These are phyloP conservation scores for Fusarium tupiense DNA, from an alignment of 2,329 filamentous ascomycete species.

Conservation along the genomic window DNA sequence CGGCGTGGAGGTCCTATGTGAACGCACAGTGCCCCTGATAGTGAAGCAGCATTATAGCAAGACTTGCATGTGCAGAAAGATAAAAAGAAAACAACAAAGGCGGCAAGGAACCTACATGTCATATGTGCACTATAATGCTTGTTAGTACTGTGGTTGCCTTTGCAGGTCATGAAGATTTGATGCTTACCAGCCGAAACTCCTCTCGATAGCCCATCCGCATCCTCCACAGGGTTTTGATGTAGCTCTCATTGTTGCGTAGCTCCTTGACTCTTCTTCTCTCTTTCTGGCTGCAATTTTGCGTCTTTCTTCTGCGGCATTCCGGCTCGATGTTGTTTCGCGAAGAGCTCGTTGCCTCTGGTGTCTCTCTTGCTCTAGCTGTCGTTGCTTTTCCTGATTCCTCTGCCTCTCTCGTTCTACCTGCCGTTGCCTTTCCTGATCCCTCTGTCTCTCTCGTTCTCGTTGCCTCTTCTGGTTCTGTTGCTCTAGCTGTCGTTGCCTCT, in stretches of 20 bases:
- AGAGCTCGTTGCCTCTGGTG: background rate
- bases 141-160: conserved; percentile 36
- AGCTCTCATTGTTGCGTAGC: conserved; percentile 37
- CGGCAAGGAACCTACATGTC: conserved; percentile 50
- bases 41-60: background rate
- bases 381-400: background rate
- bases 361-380: background rate
- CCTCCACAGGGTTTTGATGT: conserved; percentile 53
- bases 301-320: conserved; percentile 42
- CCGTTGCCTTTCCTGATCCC: background rate
- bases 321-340: conserved; percentile 36
- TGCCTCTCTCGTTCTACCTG: background rate
- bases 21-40: conserved; percentile 21
- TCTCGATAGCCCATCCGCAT: conserved; percentile 53
- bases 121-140: conserved; percentile 49
- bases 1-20: conserved; percentile 1
- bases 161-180: background rate
- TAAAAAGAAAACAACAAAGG: background rate
- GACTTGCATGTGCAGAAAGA: background rate
- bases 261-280: conserved; percentile 50
- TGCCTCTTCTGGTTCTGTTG: background rate
- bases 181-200: conserved; percentile 54
- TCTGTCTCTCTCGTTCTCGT: background rate
- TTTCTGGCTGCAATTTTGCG: conserved; percentile 43
- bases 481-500: background rate